Percentiles rank a stretch among this genome's conserved stretches.
Conservation (phyloP, 2,329 filamentous ascomycete genomes). For the Sclerotinia sclerotiorum region DNA sequence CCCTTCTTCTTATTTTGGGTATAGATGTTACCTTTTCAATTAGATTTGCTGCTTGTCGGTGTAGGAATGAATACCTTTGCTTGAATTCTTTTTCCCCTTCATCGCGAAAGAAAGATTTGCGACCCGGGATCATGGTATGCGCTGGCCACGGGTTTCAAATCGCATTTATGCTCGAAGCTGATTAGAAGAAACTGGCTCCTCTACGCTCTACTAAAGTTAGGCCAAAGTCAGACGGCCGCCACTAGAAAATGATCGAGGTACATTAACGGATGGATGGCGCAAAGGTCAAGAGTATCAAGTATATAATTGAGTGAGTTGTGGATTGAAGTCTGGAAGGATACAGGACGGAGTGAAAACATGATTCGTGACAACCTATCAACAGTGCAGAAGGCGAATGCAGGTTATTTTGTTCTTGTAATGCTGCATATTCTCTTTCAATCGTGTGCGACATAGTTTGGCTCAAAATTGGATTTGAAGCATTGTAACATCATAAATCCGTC, state of each 20-base stretch:
- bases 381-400: conserved; percentile 4
- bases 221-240: background rate
- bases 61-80: background rate
- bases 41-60: background rate
- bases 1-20: background rate
- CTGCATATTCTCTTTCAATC: conserved; percentile 17
- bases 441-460: conserved; percentile 22
- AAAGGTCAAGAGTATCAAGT: background rate
- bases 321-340: conserved; percentile 1
- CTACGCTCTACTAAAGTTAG: background rate
- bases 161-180: conserved; percentile 35
- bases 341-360: background rate
- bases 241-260: conserved; percentile 8
- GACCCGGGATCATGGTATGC: conserved; percentile 38
- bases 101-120: conserved; percentile 27
- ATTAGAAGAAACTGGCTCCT: conserved; percentile 23
- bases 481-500: conserved; percentile 7
- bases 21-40: background rate
- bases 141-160: conserved; percentile 40
- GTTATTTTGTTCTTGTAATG: conserved; percentile 9
- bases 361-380: conserved; percentile 16
- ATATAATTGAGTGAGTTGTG: conserved; percentile 7
- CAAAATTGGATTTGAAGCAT: conserved; percentile 4
- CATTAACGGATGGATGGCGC: conserved; percentile 1
- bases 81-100: conserved; percentile 6